phyloP scores from a whole-genome alignment of 768 basidiomycete species.

The Phlegmacium glaucopus region DNA sequence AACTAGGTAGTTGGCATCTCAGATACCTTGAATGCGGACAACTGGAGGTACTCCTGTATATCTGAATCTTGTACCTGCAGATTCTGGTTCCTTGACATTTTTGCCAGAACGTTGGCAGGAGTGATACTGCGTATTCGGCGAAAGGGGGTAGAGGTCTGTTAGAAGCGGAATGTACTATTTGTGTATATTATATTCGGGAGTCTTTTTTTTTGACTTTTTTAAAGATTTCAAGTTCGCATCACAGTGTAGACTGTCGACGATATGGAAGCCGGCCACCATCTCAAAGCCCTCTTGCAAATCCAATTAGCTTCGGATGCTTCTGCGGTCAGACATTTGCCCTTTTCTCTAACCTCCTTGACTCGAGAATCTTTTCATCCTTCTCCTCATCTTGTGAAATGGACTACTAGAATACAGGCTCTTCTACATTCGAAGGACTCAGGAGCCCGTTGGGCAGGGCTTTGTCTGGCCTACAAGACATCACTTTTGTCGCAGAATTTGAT shows the following conservation, averaged over 20 bases:
- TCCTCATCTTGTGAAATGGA: slow-evolving; percentile 72
- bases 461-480: slow-evolving; percentile 66
- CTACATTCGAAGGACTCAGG: slow-evolving; percentile 76
- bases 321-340: slow-evolving; percentile 55
- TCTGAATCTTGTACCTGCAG: slow-evolving; percentile 17
- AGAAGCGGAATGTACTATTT: slow-evolving; percentile 7
- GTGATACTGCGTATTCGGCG: not conserved
- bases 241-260: too few relatives aligned
- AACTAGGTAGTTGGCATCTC: not conserved
- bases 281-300: slow-evolving; percentile 64
- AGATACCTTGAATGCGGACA: slow-evolving; percentile 54
- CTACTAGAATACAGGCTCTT: slow-evolving; percentile 65
- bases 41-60: slow-evolving; percentile 49
- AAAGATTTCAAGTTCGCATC: too few relatives aligned
- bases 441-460: slow-evolving; percentile 78
- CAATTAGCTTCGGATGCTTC: slow-evolving; percentile 70
- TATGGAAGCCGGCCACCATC: slow-evolving; percentile 49
- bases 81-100: slow-evolving; percentile 15
- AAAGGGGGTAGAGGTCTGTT: not conserved
- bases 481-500: slow-evolving; percentile 54
- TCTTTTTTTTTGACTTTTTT: too few relatives aligned
- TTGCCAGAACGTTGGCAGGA: not conserved
- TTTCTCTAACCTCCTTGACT: slow-evolving; percentile 53
- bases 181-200: slow-evolving; percentile 16
- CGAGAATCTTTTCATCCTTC: slow-evolving; percentile 55